Conservation (phyloP, 1,284 basidiomycete genomes). For the Ceratobasidium theobromae region DNA sequence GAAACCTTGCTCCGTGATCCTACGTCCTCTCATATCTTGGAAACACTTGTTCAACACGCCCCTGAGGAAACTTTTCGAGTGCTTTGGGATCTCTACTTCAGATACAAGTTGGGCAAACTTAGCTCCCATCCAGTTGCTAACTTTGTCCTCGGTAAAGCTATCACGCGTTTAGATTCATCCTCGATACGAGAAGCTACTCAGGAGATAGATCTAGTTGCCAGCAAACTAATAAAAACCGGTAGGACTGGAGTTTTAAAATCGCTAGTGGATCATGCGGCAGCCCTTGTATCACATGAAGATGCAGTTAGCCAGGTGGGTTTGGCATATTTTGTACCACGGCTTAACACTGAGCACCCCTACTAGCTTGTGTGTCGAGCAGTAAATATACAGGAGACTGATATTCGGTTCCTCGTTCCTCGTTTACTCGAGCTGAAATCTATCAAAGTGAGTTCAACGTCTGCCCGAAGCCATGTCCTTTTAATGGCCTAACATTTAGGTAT, state of each 20-base stretch:
- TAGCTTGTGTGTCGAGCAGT: slow-evolving; percentile 66
- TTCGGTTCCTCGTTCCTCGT: slow-evolving; percentile 61
- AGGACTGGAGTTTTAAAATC: slow-evolving; percentile 70
- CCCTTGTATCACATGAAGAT: slow-evolving; percentile 46
- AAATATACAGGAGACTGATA: slow-evolving; percentile 52
- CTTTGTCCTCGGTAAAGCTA: slow-evolving; percentile 80
- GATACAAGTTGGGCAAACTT: slow-evolving; percentile 66
- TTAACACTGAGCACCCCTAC: slow-evolving; percentile 9
- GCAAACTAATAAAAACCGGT: slow-evolving; percentile 49
- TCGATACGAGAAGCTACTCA: slow-evolving; percentile 61
- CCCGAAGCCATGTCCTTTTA: neutral
- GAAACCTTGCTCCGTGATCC: slow-evolving; percentile 77
- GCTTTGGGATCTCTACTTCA: slow-evolving; percentile 79
- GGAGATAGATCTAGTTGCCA: slow-evolving; percentile 47
- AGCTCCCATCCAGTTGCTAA: slow-evolving; percentile 87
- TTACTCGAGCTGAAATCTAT: slow-evolving; percentile 62
- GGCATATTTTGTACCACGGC: neutral
- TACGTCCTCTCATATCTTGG: slow-evolving; percentile 84
- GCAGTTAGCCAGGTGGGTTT: slow-evolving; percentile 48
- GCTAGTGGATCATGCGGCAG: slow-evolving; percentile 64
- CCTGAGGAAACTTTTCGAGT: slow-evolving; percentile 62
- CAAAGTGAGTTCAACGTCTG: slow-evolving; percentile 47
- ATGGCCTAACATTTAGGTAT: neutral
- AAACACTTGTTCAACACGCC: slow-evolving; percentile 67
- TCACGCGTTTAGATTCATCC: slow-evolving; percentile 58